Conservation (phyloP, 1,284 basidiomycete genomes). For the Tranzscheliella williamsii region DNA sequence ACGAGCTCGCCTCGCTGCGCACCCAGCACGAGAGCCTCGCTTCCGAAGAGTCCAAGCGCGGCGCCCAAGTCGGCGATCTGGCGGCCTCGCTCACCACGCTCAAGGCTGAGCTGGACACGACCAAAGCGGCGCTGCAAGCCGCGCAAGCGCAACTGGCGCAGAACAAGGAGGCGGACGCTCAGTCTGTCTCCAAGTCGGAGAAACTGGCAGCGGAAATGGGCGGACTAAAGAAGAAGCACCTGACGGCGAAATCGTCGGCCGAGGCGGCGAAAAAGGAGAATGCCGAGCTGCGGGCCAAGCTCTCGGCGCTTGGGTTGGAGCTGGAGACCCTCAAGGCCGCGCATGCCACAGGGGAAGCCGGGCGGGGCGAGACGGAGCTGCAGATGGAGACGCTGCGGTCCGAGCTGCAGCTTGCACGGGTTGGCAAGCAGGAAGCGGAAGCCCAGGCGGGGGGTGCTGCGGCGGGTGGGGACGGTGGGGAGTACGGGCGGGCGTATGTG, state of each 20-base stretch:
- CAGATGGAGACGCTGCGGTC: constrained; percentile 13
- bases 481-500: constrained; percentile 28
- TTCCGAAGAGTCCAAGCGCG: too few relatives aligned
- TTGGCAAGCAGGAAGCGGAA: constrained; percentile 8
- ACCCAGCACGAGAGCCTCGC: constrained; percentile 2
- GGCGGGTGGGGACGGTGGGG: constrained; percentile 23
- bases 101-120: constrained; percentile 4
- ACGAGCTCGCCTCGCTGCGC: constrained; percentile 4
- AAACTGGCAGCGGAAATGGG: constrained; percentile 21
- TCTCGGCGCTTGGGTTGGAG: constrained; percentile 3
- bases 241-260: constrained; percentile 28
- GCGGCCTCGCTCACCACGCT: constrained; percentile 8
- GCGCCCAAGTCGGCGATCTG: constrained; percentile 6
- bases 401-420: constrained; percentile 15
- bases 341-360: neutral
- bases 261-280: constrained; percentile 39
- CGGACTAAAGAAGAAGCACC: constrained; percentile 34
- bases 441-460: neutral
- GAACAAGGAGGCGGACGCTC: constrained; percentile 5
- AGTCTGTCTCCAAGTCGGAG: constrained; percentile 2
- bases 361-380: neutral
- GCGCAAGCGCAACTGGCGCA: constrained; percentile 5
- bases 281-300: constrained; percentile 11
- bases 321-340: neutral
- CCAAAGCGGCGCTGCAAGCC: constrained; percentile 2